phyloP scores from a whole-genome alignment of 257 asterid species.

The Salvia splendens region DNA sequence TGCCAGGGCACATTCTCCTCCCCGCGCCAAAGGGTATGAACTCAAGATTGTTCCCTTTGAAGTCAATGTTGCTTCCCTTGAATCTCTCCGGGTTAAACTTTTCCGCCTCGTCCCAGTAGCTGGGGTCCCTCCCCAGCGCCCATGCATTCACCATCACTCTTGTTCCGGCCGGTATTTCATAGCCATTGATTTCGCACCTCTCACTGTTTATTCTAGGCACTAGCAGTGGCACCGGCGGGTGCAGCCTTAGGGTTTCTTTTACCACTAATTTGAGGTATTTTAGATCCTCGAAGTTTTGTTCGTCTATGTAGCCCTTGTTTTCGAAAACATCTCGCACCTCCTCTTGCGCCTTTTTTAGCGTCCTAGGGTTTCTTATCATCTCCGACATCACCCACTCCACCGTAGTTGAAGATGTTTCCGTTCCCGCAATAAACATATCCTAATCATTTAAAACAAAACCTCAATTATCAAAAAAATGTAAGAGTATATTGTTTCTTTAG shows the following conservation, averaged over 20 bases:
- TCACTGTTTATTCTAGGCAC: slow-evolving; percentile 24
- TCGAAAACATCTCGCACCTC: not conserved
- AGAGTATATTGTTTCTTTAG: no score
- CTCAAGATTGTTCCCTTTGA: slow-evolving; percentile 5
- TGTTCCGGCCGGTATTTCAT: not conserved
- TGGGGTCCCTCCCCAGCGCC: slow-evolving; percentile 24
- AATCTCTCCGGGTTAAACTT: slow-evolving; percentile 27
- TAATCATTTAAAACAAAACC: not conserved
- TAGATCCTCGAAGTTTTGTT: not conserved
- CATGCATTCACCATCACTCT: slow-evolving; percentile 20
- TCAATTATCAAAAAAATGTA: not conserved
- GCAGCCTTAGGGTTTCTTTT: not conserved
- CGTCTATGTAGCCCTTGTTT: not conserved
- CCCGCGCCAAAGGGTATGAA: slow-evolving; percentile 21
- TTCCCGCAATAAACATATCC: slow-evolving; percentile 20
- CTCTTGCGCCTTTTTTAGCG: not conserved
- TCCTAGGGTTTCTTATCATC: slow-evolving; percentile 27
- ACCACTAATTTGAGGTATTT: not conserved
- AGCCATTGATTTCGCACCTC: not conserved
- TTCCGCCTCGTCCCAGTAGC: slow-evolving; percentile 9
- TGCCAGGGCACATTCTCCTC: not conserved
- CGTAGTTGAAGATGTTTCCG: slow-evolving; percentile 25
- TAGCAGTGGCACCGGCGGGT: not conserved
- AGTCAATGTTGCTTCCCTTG: not conserved
- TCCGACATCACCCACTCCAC: slow-evolving; percentile 35